A percentile compares a stretch with the other conserved stretches of the same genome.
phyloP scores from a whole-genome alignment of 1,284 basidiomycete genomes.

The Puccinia novopanici region DNA sequence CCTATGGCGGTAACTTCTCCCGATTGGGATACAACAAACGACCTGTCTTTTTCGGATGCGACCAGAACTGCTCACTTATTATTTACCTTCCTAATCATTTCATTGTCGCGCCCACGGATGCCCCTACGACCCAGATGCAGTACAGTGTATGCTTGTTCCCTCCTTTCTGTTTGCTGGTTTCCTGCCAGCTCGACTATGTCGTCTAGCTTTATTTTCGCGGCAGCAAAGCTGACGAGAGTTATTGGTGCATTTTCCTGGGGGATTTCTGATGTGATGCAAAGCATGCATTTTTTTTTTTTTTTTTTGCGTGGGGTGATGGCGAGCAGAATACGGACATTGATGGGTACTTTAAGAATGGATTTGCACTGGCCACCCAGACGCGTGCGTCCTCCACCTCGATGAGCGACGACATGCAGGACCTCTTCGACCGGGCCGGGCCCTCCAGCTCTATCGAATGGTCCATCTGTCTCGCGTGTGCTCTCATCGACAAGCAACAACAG shows the following conservation, averaged over 20 bases:
- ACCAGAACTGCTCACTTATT: slow-evolving; percentile 18
- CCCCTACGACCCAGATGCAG: slow-evolving; percentile 48
- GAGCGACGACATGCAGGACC: slow-evolving; percentile 37
- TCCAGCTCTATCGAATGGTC: slow-evolving; percentile 46
- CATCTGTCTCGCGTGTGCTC: slow-evolving; percentile 48
- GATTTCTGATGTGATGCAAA: no score
- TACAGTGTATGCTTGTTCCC: slow-evolving; percentile 25
- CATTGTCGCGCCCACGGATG: slow-evolving; percentile 48
- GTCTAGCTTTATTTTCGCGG: no score
- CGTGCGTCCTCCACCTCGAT: slow-evolving; percentile 16
- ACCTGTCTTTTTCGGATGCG: slow-evolving; percentile 50
- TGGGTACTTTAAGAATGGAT: slow-evolving; percentile 47
- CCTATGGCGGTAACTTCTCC: slow-evolving; percentile 46
- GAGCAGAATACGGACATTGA: slow-evolving; percentile 48
- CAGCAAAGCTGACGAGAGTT: not conserved
- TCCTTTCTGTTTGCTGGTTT: not conserved
- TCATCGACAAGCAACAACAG: slow-evolving; percentile 48
- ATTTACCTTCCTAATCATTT: slow-evolving; percentile 48
- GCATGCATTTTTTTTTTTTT: not conserved
- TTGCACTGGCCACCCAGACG: slow-evolving; percentile 48
- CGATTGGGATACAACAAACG: slow-evolving; percentile 49
- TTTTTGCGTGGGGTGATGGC: not conserved
- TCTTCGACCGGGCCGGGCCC: slow-evolving; percentile 36
- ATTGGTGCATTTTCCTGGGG: no score
- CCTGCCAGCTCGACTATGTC: no score